Conservation (phyloP, 1,284 basidiomycete species). For the Tylopilus sp. region DNA sequence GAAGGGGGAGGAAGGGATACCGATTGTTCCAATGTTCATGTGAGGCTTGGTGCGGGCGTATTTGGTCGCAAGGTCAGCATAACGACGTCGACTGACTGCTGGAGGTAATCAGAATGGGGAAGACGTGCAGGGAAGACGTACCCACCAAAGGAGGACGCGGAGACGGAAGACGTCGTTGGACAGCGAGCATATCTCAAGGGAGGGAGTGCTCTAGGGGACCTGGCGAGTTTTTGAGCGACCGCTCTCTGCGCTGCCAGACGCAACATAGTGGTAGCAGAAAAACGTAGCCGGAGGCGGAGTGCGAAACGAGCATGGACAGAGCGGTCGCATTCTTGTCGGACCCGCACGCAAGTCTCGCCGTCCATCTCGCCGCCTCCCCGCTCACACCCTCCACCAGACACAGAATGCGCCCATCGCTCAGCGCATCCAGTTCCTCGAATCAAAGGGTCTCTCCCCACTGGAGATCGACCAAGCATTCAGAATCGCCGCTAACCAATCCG, state of each 20-base stretch:
- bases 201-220: constrained; percentile 36
- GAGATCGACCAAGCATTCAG: constrained; percentile 89
- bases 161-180: constrained; percentile 21
- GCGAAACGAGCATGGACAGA: constrained; percentile 46
- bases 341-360: constrained; percentile 50
- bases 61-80: constrained; percentile 70
- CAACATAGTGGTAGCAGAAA: constrained; percentile 37
- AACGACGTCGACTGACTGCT: constrained; percentile 44
- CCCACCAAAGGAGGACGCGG: background rate
- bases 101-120: constrained; percentile 7
- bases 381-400: constrained; percentile 40
- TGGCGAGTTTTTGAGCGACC: constrained; percentile 36
- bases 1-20: constrained; percentile 33
- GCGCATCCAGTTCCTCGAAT: constrained; percentile 89
- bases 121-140: constrained; percentile 12
- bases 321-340: constrained; percentile 81
- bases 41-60: constrained; percentile 89
- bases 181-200: constrained; percentile 33
- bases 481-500: constrained; percentile 46
- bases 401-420: constrained; percentile 79
- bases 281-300: constrained; percentile 24
- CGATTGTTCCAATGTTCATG: constrained; percentile 97
- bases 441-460: constrained; percentile 79
- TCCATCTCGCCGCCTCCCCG: background rate
- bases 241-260: constrained; percentile 51